These are phyloP conservation scores for Arabidopsis suecica DNA, from an alignment of 345 rosid genomes.

Conservation along the genomic window DNA sequence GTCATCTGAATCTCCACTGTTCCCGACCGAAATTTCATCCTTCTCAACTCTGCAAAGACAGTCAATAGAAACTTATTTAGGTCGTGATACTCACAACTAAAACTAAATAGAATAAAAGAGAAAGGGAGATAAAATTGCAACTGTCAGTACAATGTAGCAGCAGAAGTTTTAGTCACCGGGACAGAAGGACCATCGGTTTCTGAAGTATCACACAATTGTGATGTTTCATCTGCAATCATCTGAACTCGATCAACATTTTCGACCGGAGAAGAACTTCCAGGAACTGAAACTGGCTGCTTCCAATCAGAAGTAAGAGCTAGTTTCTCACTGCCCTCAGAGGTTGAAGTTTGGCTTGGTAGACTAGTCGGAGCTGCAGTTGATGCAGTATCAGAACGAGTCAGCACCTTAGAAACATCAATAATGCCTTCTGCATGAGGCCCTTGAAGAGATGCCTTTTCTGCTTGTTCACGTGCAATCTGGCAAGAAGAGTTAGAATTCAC, in stretches of 20 bases:
- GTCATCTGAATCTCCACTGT: constrained; percentile 28
- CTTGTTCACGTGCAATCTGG: constrained; percentile 88
- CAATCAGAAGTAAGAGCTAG: constrained; percentile 49
- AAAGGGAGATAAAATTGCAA: constrained; percentile 40
- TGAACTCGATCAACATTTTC: constrained; percentile 51
- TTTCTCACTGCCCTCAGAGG: constrained; percentile 45
- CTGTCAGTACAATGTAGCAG: constrained; percentile 55
- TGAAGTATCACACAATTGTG: constrained; percentile 43
- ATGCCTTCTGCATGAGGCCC: constrained; percentile 53
- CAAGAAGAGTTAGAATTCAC: constrained; percentile 35
- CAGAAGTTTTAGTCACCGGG: constrained; percentile 40
- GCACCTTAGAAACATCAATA: constrained; percentile 45
- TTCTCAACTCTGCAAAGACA: constrained; percentile 36
- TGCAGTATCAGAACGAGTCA: constrained; percentile 49
- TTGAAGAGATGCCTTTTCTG: constrained; percentile 48
- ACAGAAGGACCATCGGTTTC: constrained; percentile 56
- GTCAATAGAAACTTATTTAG: constrained; percentile 29
- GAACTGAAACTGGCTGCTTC: constrained; percentile 46
- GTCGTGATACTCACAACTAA: constrained; percentile 26
- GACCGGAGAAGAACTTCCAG: constrained; percentile 48
- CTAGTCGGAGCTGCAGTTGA: constrained; percentile 48
- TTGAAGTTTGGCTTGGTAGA: constrained; percentile 62
- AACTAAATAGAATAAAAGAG: constrained; percentile 1
- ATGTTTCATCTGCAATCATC: constrained; percentile 40
- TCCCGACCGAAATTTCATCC: constrained; percentile 27